A percentile compares a stretch with the other conserved stretches of the same genome.
Evolutionary conservation across 2,329 filamentous ascomycete species (phyloP).

Genomic region (Ceratocystis variospora): DNA sequence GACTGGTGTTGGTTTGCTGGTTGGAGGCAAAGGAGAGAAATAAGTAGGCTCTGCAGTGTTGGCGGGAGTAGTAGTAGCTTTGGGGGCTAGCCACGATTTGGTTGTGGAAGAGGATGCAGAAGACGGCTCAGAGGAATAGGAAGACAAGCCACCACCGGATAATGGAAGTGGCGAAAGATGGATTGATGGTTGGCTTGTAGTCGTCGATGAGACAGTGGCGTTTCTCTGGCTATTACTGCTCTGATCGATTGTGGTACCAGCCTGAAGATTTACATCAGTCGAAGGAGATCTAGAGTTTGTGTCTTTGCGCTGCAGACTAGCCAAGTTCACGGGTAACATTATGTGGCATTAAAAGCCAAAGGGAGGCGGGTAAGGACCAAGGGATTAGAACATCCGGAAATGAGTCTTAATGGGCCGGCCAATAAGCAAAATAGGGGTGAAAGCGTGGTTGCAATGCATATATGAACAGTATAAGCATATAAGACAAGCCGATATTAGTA

Average conservation of each 20-base stretch:
- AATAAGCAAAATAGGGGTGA: neutral
- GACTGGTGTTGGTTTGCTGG: neutral
- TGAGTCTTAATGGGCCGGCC: neutral
- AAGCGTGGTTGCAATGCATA: too few relatives aligned
- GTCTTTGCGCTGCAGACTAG: neutral
- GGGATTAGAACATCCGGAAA: neutral
- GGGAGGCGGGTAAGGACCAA: neutral
- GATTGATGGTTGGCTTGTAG: neutral
- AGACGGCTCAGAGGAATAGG: neutral
- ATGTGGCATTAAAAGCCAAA: slow-evolving; percentile 2
- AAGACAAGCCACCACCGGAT: neutral
- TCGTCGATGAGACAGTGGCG: neutral
- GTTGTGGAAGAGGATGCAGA: neutral
- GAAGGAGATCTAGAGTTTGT: neutral
- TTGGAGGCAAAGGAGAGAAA: neutral
- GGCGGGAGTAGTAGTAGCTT: neutral
- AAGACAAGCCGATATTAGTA: too few relatives aligned
- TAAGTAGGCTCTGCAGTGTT: neutral
- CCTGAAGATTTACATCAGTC: neutral
- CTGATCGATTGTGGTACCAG: neutral
- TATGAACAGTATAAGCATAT: too few relatives aligned
- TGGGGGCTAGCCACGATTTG: neutral
- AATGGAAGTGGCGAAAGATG: neutral
- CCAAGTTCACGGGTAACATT: neutral
- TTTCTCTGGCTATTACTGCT: neutral